Base-by-base conservation (phyloP, 805 yeast species). In the Millerozyma acaciae region DNA sequence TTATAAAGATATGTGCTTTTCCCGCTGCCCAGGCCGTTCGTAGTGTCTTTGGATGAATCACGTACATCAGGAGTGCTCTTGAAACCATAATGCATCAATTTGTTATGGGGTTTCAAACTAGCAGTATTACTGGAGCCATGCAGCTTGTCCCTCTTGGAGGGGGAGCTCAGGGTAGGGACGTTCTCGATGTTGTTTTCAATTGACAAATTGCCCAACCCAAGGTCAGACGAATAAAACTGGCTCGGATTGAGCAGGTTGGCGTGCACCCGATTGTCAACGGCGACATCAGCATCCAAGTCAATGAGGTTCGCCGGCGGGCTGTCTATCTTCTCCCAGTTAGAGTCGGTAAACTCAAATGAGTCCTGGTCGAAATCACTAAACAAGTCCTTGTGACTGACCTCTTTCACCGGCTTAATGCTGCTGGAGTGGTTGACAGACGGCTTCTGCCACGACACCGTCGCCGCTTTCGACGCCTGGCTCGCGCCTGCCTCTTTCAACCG, bases 281-380 rank as follows among this genome's bases (percentile, higher is more conserved):
- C 47, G 30, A 69, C 78, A 43, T 77, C 85, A 15, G 43, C 45
- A 50, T 75, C 94, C 45, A 87, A 77, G 51, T 87, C 95, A 40
- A 88, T 83, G 45, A 87, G 66, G 38, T 78, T 76, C 22, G 73
- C 66, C 1, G 35, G 29, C 14, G 31, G 42, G 36, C 43, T 43
- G 22, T 47, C 47, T 26, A 57, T 48, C 26, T 45, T 50, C 23
- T 51, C 62, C 58, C 63, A 56, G 23, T 49, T 45, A n/a, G 34
- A 15, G 10, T 42, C 41, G 13, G 37, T 35, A 18, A 48, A 43
- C 21, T 47, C 53, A 5, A 51, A 42, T 16, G 50, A 40, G 22
- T 55, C 63, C 39, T 66, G 70, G 44, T 65, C 70, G 27, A 65
- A 65, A 39, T 65, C 70, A 19, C 51, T 54, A 38, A 67, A 66